A percentile compares a stretch with the other conserved stretches of the same genome.
These are phyloP conservation scores for Lecanicillium sp. DNA, from an alignment of 2,329 filamentous ascomycete species.

Conservation along the genomic window DNA sequence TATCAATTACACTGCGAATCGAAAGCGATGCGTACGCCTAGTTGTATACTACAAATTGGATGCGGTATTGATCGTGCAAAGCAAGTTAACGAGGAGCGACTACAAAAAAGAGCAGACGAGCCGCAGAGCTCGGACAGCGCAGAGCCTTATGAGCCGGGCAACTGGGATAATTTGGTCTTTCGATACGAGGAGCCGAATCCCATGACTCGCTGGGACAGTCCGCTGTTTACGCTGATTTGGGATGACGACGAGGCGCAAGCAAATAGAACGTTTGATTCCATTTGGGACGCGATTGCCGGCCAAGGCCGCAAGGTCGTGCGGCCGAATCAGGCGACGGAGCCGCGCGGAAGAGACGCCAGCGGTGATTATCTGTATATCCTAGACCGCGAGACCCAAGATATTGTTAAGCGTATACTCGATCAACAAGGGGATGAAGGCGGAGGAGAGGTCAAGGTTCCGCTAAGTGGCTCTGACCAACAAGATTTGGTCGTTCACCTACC, in stretches of 20 bases:
- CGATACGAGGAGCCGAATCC: slow-evolving; percentile 80
- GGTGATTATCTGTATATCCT: slow-evolving; percentile 73
- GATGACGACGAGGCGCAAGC: slow-evolving; percentile 60
- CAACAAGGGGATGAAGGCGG: slow-evolving; percentile 63
- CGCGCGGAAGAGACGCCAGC: slow-evolving; percentile 52
- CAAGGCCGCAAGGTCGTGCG: slow-evolving; percentile 54
- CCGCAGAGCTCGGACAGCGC: slow-evolving; percentile 3
- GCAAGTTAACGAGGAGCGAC: slow-evolving; percentile 51
- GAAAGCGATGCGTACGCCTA: slow-evolving; percentile 68
- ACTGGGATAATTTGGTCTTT: slow-evolving; percentile 74
- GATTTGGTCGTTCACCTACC: slow-evolving; percentile 58
- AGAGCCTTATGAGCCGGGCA: slow-evolving; percentile 43
- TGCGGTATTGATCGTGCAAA: slow-evolving; percentile 43
- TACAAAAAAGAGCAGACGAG: slow-evolving; percentile 25
- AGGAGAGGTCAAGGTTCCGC: slow-evolving; percentile 44
- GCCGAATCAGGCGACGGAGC: slow-evolving; percentile 69
- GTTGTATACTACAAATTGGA: slow-evolving; percentile 63
- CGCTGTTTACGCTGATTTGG: slow-evolving; percentile 70
- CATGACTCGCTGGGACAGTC: slow-evolving; percentile 78
- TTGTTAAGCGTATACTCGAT: slow-evolving; percentile 61
- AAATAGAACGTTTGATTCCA: slow-evolving; percentile 46
- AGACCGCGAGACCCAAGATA: slow-evolving; percentile 69
- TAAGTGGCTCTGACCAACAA: slow-evolving; percentile 26
- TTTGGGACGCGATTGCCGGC: slow-evolving; percentile 69
- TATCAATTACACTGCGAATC: slow-evolving; percentile 83